Evolutionary conservation across 768 basidiomycete genomes (phyloP), one percentile per base, ranked within the genome.

Genomic region (Hypholoma fasciculare): DNA sequence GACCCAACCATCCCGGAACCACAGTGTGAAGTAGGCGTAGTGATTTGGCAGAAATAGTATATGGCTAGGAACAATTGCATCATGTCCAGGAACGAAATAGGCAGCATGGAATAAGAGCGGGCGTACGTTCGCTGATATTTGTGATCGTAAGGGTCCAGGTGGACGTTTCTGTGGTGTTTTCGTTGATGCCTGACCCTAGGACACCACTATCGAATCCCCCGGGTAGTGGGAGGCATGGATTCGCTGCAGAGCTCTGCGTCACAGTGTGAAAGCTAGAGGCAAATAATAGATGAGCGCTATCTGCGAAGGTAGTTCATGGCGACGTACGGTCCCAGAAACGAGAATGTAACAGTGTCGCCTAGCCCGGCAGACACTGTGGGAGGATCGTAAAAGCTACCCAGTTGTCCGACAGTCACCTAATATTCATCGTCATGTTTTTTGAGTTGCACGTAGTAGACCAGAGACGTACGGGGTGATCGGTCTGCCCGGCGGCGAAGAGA

Each of bases 161-260:
- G 0, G 69, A 63, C 2, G 64, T 26, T 1, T 66, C 61, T 0
- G 9, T 37, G 7, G 3, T 53, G 34, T 65, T 52, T 44, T 61
- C 55, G 50, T 70, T 66, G 14, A 66, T 43, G 1, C 67, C 65
- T 20, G 62, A 43, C 4, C 69, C 69, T 1, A 63, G 63, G 9
- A 74, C 53, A 0, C 76, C 75, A 52, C 69, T 74, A 46, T 74
- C 70, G 65, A 84, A 80, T 3, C 78, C 78, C 3, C 76, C 77
- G 0, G 59, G 53, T 11, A 77, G 67, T 12, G 71, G 72, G 36
- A 68, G 44, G 60, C 81, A 82, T 2, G 81, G 80, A 11, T 64
- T 55, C 0, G 71, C 68, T 54, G 73, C 72, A 1, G 65, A 56
- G 47, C 69, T 70, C 60, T 82, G 77, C 0, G 78, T 75, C 7